phyloP scores from a whole-genome alignment of 2,329 filamentous ascomycete species.

The Cucurbitaria berberidis region DNA sequence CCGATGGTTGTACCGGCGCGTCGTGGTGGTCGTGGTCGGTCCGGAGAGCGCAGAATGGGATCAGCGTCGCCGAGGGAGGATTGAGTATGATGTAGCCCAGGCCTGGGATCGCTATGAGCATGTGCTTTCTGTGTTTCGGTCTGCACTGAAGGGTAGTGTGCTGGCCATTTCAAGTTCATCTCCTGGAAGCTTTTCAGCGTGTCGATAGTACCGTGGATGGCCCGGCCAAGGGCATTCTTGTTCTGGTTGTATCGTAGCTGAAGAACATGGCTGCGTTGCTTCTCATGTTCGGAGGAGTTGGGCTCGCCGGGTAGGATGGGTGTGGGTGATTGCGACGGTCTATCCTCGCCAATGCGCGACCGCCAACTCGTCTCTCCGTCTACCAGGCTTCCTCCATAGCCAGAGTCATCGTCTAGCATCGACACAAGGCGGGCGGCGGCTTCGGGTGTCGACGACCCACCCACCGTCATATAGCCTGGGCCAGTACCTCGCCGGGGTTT shows the following conservation, averaged over 20 bases:
- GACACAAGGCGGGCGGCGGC: constrained; percentile 81
- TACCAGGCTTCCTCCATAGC: constrained; percentile 82
- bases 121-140: constrained; percentile 50
- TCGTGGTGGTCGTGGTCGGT: constrained; percentile 61
- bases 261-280: constrained; percentile 78
- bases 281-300: constrained; percentile 65
- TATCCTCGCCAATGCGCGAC: constrained; percentile 62
- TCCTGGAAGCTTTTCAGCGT: constrained; percentile 82
- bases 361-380: constrained; percentile 67
- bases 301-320: constrained; percentile 57
- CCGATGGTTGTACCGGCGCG: constrained; percentile 76
- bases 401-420: constrained; percentile 85
- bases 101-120: constrained; percentile 60
- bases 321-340: constrained; percentile 63
- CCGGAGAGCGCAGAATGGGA: constrained; percentile 47
- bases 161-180: constrained; percentile 91
- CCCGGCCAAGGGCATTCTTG: constrained; percentile 81
- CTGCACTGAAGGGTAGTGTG: constrained; percentile 88
- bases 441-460: constrained; percentile 76
- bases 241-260: constrained; percentile 97
- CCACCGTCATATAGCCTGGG: constrained; percentile 86
- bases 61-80: constrained; percentile 62
- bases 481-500: constrained; percentile 35
- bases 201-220: constrained; percentile 86
- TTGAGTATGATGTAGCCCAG: constrained; percentile 68